phyloP scores from a whole-genome alignment of 1,284 basidiomycete genomes.

The Lentinula novae-zelandiae region DNA sequence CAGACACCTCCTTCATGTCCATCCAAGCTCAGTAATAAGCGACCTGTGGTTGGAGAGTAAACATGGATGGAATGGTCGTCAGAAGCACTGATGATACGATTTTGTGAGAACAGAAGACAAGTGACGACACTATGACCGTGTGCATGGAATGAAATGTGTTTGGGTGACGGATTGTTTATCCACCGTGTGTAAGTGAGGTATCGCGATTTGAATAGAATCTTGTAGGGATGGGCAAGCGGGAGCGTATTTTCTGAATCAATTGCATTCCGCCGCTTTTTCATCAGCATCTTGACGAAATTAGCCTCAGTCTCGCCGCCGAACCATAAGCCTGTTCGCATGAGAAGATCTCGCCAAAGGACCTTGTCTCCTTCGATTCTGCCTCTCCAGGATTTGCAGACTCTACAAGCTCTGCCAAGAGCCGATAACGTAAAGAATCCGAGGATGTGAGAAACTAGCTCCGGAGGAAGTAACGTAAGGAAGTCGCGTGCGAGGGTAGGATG shows the following conservation, averaged over 20 bases:
- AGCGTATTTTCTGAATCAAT: slow-evolving; percentile 27
- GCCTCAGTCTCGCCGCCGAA: slow-evolving; percentile 77
- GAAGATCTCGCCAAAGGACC: slow-evolving; percentile 78
- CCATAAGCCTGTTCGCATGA: slow-evolving; percentile 79
- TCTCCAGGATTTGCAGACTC: slow-evolving; percentile 80
- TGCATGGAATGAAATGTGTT: slow-evolving; percentile 78
- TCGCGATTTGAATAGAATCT: slow-evolving; percentile 82
- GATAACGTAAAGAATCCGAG: slow-evolving; percentile 75
- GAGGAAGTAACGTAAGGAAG: slow-evolving; percentile 81
- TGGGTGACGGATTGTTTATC: slow-evolving; percentile 70
- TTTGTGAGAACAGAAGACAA: slow-evolving; percentile 88
- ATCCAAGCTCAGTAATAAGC: slow-evolving; percentile 68
- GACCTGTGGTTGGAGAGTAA: slow-evolving; percentile 80
- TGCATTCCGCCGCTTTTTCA: not conserved
- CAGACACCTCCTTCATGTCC: slow-evolving; percentile 96
- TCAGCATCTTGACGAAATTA: slow-evolving; percentile 41
- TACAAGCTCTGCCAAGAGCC: slow-evolving; percentile 74
- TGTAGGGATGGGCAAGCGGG: slow-evolving; percentile 78
- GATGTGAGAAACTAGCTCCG: slow-evolving; percentile 80
- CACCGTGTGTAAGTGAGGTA: slow-evolving; percentile 76
- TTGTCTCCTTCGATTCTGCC: slow-evolving; percentile 81
- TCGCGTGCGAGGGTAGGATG: slow-evolving; percentile 84
- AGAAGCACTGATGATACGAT: slow-evolving; percentile 92
- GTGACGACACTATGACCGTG: slow-evolving; percentile 91
- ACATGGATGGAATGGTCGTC: slow-evolving; percentile 93